Evolutionary conservation across 2,329 filamentous ascomycete genomes (phyloP), one percentile per base, ranked within the genome.

Genomic region (Neofusicoccum sp.): DNA sequence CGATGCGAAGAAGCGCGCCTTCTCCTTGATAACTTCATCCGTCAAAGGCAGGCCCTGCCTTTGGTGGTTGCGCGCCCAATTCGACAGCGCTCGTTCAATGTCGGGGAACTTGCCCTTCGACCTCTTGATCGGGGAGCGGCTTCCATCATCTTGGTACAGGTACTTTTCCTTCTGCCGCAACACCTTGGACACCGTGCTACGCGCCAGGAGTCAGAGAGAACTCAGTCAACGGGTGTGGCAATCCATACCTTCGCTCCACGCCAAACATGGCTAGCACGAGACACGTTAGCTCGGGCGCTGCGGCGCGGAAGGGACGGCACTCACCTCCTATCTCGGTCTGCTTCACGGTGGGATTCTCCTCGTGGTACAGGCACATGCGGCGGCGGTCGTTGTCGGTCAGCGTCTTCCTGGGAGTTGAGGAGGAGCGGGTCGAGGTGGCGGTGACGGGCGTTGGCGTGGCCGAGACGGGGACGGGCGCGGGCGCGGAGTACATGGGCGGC

Each of bases 151-250:
- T 61, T 87, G 87, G 71, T 89, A 90, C 14, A 98, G 84, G 77
- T 96, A 98, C 76, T 96, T 95, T 67, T 99, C 95, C 79, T 94
- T 96, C 72, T 97, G 89, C 61, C 94, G 89, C 67, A 99, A 79
- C 62, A 98, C 95, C 76, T 99, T 99, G 61, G 95, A 99, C n/a
- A 99, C 95, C 54, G 95, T 99, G 80, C 95, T 99, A 76, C 63
- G 71, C 31, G 45, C 52, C 65, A 63, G 63, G 45, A 64, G 69
- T 52, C 49, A 31, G 33, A 37, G 31, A 56, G 39, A 44, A 58
- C 31, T 61, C 39, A 37, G 45, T n/a, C 29, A 29, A 49, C 22
- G 28, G 45, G 11, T 16, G 39, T 14, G 12, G 28, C 43, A 39
- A n/a, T 54, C 28, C 36, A 49, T 88, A 98, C 95, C 95, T 98